Evolutionary conservation across 306 rosid genomes (phyloP), one percentile per base, ranked within the genome.

Genomic region (Cucumis hystrix): DNA sequence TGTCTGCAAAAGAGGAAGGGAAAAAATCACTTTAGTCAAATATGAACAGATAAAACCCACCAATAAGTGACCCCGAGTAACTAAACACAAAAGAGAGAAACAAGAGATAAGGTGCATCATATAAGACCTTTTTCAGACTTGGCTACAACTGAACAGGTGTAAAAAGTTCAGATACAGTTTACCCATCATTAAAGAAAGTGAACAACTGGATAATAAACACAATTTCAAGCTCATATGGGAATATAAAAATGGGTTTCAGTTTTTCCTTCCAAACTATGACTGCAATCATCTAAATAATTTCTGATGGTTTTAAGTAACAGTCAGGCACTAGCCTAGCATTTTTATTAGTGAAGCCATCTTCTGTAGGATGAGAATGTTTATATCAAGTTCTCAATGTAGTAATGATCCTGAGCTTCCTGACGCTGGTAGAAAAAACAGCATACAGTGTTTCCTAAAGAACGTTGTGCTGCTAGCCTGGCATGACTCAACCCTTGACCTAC

Each of bases 1-100:
- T 4, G 97, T 92, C 97, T 90, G 80, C 12, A 52, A 58, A 35
- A 35, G 60, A 73, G 5, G 51, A 77, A 63, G 74, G 35, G 62
- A 11, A 51, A 30, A 35, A 51, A 35, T 12, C 45, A 62, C 18
- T 74, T 75, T 54, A 83, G 75, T 51, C 41, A 30, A 60, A 80
- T 70, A 49, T 18, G 45, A 58, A 78, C 28, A 30, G 54, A 9
- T 55, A 77, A 69, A 43, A 23, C 64, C 21, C 74, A 63, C 7
- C 20, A 17, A 35, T 9, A 11, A 41, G 41, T n/a, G 55, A n/a
- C 35, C 37, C 21, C 14, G 12, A 23, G 12, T 45, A 47, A 71
- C 40, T 47, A 47, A 71, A 49, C 55, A 71, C 76, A 47, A 23
- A 47, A 71, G 41, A 47, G 57, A 71, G n/a, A 45, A 70, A 45